Base-by-base conservation (phyloP, 495 filamentous ascomycete species). In the Stereocaulon alpinum region DNA sequence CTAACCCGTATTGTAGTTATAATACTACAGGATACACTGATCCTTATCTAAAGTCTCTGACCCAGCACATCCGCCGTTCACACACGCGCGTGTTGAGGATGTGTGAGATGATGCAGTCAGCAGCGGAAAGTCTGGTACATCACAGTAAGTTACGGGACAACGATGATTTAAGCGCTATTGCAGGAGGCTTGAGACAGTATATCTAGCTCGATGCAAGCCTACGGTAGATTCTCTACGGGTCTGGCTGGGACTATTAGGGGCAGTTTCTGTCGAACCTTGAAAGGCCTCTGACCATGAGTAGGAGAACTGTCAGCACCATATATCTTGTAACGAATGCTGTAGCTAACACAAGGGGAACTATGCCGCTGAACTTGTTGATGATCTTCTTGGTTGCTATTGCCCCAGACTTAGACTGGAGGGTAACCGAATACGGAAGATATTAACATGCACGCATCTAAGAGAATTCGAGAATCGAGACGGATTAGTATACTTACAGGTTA, bases 81-180 rank as follows among this genome's bases (percentile, higher is more conserved):
- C 6, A 47, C 6, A 47, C 9, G 11, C 9, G 27, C 37, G 34
- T 40, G 29, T 40, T 51, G 30, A 58, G 30, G 44, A 58, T 58
- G 10, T 58, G 32, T 58, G 30, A 58, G 56, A 41, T 58, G 1
- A 50, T 51, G 10, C 30, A 5, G 44, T 41, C 18, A 59, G 48
- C 34, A 59, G 57, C 48, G 48, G 48, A 59, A 40, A 60, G 49
- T 17, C 24, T 45, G n/a, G 37, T 54, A 60, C 0, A 43, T 60
- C 17, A 60, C 44, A 5, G 37, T 60, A 60, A 54, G 40, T 17
- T 34, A 53, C 24, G 14, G 11, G 37, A 60, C 22, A 27, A 60
- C 22, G 22, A 53, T 54, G 40, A 52, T 59, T 52, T 59, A 9
- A 59, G 47, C 57, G 58, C 32, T 11, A 53, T 60, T 20, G 17